Base-by-base conservation (phyloP, 768 basidiomycete genomes). In the Suillus placidus region DNA sequence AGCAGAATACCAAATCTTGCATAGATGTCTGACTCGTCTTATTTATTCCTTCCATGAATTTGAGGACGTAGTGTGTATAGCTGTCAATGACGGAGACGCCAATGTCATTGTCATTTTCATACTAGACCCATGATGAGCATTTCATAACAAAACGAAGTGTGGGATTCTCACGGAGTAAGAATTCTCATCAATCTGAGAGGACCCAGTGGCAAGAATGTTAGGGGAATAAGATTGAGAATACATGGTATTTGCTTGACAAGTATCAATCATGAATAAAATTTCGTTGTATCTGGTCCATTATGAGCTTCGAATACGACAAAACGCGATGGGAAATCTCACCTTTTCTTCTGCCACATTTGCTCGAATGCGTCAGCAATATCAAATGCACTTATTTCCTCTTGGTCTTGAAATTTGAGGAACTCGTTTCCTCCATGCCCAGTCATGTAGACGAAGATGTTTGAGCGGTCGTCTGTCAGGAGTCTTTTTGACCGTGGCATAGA, bases 371-470 rank as follows among this genome's bases (percentile, higher is more conserved):
- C 97, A 0, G 97, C 97, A n/a, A 99, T 87, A 74, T 99, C 97
- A 65, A 92, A 94, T 0, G 97, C 95, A 65, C 92, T 94, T 71
- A 99, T 94, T 76, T 99, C 97, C 77, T 99, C 97, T 75, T 93
- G 95, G 74, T 99, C 97, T 74, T 99, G 97, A 77, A 99, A 99
- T 76, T 99, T 99, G 73, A 99, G 87, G 76, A 99, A 99, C 77
- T 97, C 97, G 71, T 97, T 92, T 1, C 97, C 97, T 14, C 97
- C 97, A 71, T 99, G 97, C 0, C 97, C 97, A 0, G 97, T 97
- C 94, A 99, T 93, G 78, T 97, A 99, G 23, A 99, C 88, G 73
- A 99, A 98, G 66, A 99, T 83, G 72, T 99, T 99, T 7, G 93
- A 95, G 35, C 88, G 82, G 64, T 94, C 91, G 71, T 99, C 96